A percentile compares a stretch with the other conserved stretches of the same genome.
Conservation (phyloP, 2,329 filamentous ascomycete species). For the Claviceps spartinae region DNA sequence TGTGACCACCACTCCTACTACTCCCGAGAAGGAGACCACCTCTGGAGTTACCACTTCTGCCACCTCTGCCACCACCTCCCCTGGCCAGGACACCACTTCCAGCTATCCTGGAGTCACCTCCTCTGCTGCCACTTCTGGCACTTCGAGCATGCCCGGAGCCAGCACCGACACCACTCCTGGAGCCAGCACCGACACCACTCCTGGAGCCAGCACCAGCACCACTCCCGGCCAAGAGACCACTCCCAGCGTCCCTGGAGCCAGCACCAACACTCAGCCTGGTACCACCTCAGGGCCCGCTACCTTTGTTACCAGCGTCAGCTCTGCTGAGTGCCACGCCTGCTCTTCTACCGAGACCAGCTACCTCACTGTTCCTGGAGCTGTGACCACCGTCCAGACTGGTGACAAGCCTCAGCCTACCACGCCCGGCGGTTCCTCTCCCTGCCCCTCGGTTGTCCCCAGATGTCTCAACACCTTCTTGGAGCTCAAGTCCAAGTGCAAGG, state of each 20-base stretch:
- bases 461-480: slow-evolving; percentile 89
- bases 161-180: slow-evolving; percentile 2
- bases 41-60: slow-evolving; percentile 9
- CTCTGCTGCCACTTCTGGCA: neutral
- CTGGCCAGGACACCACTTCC: slow-evolving; percentile 2
- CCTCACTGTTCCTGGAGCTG: neutral
- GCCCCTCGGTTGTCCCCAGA: slow-evolving; percentile 63
- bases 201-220: neutral
- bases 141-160: neutral
- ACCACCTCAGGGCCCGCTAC: no score
- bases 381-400: slow-evolving; percentile 6
- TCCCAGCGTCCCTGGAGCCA: neutral
- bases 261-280: neutral
- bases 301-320: no score
- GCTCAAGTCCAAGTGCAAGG: slow-evolving; percentile 52
- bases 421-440: slow-evolving; percentile 21
- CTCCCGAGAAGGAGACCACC: slow-evolving; percentile 5
- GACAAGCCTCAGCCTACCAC: slow-evolving; percentile 5
- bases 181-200: slow-evolving; percentile 1
- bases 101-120: neutral
- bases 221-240: slow-evolving; percentile 1
- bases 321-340: no score
- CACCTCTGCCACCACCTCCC: neutral
- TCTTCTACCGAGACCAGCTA: no score
- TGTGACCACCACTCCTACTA: neutral